Evolutionary conservation across 2,329 filamentous ascomycete species (phyloP).

Genomic region (Ophiobolus disseminans): DNA sequence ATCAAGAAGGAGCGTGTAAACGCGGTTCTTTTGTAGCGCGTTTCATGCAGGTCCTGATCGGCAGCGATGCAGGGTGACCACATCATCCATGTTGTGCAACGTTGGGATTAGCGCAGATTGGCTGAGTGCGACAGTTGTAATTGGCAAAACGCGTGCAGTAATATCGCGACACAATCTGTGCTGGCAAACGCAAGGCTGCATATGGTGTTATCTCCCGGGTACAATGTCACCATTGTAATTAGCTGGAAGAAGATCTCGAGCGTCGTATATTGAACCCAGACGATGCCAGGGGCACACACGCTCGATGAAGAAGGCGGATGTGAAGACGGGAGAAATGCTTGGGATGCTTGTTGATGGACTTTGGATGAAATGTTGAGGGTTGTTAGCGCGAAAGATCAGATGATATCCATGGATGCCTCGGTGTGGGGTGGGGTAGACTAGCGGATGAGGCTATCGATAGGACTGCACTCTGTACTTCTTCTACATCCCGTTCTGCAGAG

Average conservation of each 20-base stretch:
- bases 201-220: neutral
- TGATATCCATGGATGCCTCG: too few relatives aligned
- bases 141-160: neutral
- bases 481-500: too few relatives aligned
- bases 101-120: conserved; percentile 1
- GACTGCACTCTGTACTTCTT: too few relatives aligned
- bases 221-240: too few relatives aligned
- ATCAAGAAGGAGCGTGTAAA: conserved; percentile 22
- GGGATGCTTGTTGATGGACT: conserved; percentile 16
- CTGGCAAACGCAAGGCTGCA: neutral
- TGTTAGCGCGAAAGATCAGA: too few relatives aligned
- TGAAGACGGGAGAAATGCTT: conserved; percentile 21
- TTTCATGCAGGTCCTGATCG: conserved; percentile 15
- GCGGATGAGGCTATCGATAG: too few relatives aligned
- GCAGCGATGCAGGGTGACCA: conserved; percentile 4
- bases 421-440: too few relatives aligned
- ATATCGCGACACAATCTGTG: conserved; percentile 1
- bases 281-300: too few relatives aligned
- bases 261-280: too few relatives aligned
- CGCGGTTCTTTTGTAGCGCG: conserved; percentile 2
- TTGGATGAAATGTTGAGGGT: too few relatives aligned
- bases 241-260: too few relatives aligned
- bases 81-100: conserved; percentile 5
- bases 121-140: neutral
- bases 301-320: neutral